Conservation (phyloP, 257 asterid species). For the Schizonepeta tenuifolia region DNA sequence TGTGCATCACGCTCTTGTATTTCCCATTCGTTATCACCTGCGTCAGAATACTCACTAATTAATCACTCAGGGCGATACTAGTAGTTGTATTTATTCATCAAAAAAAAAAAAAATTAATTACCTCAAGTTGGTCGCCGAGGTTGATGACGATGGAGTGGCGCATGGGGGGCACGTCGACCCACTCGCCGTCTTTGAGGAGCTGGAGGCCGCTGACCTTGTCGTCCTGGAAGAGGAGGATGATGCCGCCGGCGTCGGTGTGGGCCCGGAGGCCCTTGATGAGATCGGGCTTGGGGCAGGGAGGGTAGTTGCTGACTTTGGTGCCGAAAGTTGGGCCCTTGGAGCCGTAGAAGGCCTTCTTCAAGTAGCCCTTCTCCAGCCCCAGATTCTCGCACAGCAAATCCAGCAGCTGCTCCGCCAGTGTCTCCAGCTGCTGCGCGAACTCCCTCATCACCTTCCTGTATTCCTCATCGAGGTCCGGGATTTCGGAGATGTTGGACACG, state of each 20-base stretch:
- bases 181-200: conserved; percentile 63
- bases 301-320: conserved; percentile 66
- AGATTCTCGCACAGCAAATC: conserved; percentile 65
- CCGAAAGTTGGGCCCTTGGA: conserved; percentile 64
- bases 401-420: conserved; percentile 56
- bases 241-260: conserved; percentile 75
- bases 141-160: conserved; percentile 68
- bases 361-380: conserved; percentile 60
- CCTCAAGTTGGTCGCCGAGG: conserved; percentile 73
- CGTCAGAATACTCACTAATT: too few species aligned
- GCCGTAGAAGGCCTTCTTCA: conserved; percentile 54
- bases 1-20: conserved; percentile 65
- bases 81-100: too few species aligned
- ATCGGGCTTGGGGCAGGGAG: conserved; percentile 69
- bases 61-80: too few species aligned
- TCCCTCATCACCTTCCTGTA: conserved; percentile 64
- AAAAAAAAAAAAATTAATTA: too few species aligned
- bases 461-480: conserved; percentile 58
- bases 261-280: conserved; percentile 68
- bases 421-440: conserved; percentile 51
- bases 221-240: conserved; percentile 66
- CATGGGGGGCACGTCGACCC: conserved; percentile 73
- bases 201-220: conserved; percentile 73
- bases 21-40: conserved; percentile 68
- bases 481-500: conserved; percentile 47